Evolutionary conservation across 164 flowering plant genomes (phyloP), one percentile per base, ranked within the genome.

Genomic region (Kingdonia uniflora): DNA sequence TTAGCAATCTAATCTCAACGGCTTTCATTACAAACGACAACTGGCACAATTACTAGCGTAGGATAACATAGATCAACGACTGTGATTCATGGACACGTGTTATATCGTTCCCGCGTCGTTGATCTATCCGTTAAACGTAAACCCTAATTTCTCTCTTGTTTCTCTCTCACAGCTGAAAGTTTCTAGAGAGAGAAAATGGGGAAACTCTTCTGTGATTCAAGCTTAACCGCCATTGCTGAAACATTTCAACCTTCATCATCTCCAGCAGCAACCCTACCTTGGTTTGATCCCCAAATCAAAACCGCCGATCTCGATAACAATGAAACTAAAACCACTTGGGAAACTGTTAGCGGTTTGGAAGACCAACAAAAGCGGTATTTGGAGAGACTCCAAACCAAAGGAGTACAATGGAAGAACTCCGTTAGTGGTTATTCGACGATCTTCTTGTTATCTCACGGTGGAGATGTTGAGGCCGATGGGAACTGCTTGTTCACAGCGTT

Each of bases 401-500:
- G 97, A 12, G 95, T 89, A n/a, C 61, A 82, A 24, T 89, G 97
- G 97, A 82, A 79, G 63, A 75, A 69, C 11, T 80, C 84, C 0
- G 11, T 11, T 8, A 70, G 62, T 8, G 33, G 14, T 20, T 62
- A 64, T 58, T 69, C 82, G 24, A 58, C 71, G 19, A 71, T 82
- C 10, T 87, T 91, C 73, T 67, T 81, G 25, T 66, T 91, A 14
- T 69, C 72, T 2, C 88, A 91, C 70, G 97, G 96, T 26, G 97
- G 97, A 0, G 96, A 87, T 35, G 97, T 91, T 5, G 85, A 81
- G 17, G 62, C 95, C 4, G 97, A 91, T 64, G 97, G 97, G 39
- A 91, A 91, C 74, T 91, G 97, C 60, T 67, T 91, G 19, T 91
- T 91, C 74, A 82, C 96, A 42, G 95, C 97, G 42, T 70, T 81